A percentile compares a stretch with the other conserved stretches of the same genome.
These are phyloP conservation scores for Capillidium rhysosporum DNA, from an alignment of 371 early-diverging fungal species.

Conservation along the genomic window DNA sequence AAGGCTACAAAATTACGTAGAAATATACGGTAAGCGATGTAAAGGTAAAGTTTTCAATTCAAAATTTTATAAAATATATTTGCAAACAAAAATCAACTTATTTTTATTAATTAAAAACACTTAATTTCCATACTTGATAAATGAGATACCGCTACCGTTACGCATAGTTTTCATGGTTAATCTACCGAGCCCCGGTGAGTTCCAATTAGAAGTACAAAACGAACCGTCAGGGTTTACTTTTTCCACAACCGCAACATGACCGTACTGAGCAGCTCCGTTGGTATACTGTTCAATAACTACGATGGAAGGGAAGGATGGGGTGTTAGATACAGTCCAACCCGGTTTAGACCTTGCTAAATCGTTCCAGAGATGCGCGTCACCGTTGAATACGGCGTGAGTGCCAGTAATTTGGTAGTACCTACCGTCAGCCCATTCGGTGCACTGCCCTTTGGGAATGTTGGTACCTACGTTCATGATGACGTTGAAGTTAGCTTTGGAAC, in stretches of 20 bases:
- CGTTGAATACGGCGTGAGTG: neutral
- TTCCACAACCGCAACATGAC: constrained; percentile 7
- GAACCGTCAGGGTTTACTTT: neutral
- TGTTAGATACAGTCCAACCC: constrained; percentile 3
- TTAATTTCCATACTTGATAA: neutral
- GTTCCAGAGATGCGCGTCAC: neutral
- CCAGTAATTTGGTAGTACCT: constrained; percentile 5
- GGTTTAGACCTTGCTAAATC: neutral
- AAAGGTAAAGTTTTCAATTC: too few relatives aligned
- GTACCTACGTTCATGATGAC: neutral
- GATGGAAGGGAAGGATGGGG: constrained; percentile 1
- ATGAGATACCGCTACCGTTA: neutral
- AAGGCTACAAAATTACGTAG: too few relatives aligned
- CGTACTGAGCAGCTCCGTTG: neutral
- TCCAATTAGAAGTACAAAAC: constrained; percentile 5
- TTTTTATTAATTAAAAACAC: too few relatives aligned
- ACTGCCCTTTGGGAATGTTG: constrained; percentile 5
- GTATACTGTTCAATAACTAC: constrained; percentile 3
- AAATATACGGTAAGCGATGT: too few relatives aligned
- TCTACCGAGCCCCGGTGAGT: neutral
- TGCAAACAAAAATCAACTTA: too few relatives aligned
- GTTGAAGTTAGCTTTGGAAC: neutral
- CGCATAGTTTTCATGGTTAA: neutral
- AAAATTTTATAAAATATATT: too few relatives aligned
- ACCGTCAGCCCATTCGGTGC: constrained; percentile 8